Base-by-base conservation (phyloP, 2,329 filamentous ascomycete genomes). In the Scytalidium sp. region DNA sequence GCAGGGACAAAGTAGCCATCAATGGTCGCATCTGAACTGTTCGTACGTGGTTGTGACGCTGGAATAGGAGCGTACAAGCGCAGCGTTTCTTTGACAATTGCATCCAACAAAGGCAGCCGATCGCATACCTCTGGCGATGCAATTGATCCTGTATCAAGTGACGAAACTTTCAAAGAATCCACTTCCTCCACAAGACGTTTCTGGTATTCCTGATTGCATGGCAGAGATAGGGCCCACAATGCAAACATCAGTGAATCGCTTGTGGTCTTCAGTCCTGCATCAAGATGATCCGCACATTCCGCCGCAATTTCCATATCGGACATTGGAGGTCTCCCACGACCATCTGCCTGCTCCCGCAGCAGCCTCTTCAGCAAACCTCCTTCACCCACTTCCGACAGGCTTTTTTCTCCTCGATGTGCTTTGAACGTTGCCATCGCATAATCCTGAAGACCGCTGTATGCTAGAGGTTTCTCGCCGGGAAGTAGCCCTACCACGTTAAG, bases 221-320 rank as follows among this genome's bases (percentile, higher is more conserved):
- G 71, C 1, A 67, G 64, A 0, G 77, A 80, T 1, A 81, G 65
- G 0, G 70, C 63, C 72, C 74, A 79, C 13, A 80, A 63, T 0
- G 73, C 59, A 50, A 76, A 79, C 70, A 77, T 77, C 2, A 78
- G 51, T 0, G 75, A 75, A 45, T 80, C 75, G 20, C 73, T 74
- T 1, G 75, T 79, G 0, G 77, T 80, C 50, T 80, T 74, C 9
- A 79, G 76, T 0, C 76, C 77, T 0, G 76, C 78, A 1, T 76
- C 64, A 11, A 80, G 67, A 50, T 81, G 78, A 47, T 81, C 78
- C 1, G 76, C 76, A 11, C 68, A 71, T 59, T 81, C 78, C 0
- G 75, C 76, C 1, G 78, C 78, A 36, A 77, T 73, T 19, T 78
- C 73, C 6, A 76, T 55, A 25, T 72, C 70, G 9, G 32, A 9